A percentile compares a stretch with the other conserved stretches of the same genome.
Evolutionary conservation across 139 green algal genomes (phyloP).

Genomic region (Coelastrella sp.): DNA sequence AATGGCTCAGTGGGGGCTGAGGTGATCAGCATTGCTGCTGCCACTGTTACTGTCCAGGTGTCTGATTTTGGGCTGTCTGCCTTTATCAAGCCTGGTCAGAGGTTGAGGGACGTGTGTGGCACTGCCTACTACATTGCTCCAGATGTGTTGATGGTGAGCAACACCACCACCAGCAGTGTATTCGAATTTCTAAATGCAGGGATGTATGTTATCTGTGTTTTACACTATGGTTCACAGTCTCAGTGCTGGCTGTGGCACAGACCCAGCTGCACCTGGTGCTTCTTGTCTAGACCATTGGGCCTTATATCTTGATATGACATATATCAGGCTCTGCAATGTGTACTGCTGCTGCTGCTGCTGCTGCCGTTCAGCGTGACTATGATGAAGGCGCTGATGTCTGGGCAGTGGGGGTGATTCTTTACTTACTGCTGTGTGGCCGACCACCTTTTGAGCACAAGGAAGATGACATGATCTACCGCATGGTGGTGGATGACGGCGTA

Average conservation of each 20-base stretch:
- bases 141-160: constrained; percentile 24
- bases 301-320: no score
- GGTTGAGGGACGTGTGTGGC: constrained; percentile 75
- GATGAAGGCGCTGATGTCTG: constrained; percentile 81
- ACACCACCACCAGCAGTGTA: no score
- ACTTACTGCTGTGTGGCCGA: constrained; percentile 81
- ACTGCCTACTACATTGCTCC: constrained; percentile 91
- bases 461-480: constrained; percentile 77
- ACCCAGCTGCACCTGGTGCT: no score
- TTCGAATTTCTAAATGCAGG: no score
- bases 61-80: constrained; percentile 91
- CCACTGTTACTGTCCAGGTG: constrained; percentile 67
- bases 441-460: constrained; percentile 65
- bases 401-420: constrained; percentile 89
- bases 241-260: no score
- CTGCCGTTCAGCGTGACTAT: constrained; percentile 56
- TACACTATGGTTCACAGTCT: no score
- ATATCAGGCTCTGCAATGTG: neutral
- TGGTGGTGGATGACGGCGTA: constrained; percentile 67
- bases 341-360: neutral
- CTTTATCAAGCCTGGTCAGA: constrained; percentile 82
- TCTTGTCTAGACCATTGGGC: no score
- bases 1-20: neutral
- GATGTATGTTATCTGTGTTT: no score
- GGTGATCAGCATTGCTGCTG: neutral